Evolutionary conservation across 2,329 filamentous ascomycete genomes (phyloP).

Genomic region (Rutstroemia sp.): DNA sequence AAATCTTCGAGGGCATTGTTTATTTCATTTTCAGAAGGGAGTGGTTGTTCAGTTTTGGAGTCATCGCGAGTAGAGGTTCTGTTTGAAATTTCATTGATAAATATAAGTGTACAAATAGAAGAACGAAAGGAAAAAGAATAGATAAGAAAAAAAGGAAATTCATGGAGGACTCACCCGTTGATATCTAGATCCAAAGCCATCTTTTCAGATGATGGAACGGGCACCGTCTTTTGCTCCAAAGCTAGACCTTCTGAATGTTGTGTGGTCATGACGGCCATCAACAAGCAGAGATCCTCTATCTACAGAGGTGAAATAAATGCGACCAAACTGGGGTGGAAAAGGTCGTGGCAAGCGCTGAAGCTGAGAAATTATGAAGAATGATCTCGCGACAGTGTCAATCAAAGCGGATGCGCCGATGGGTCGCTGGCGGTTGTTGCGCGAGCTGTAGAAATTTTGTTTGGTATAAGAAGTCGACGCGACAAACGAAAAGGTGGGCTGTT

Average conservation of each 20-base stretch:
- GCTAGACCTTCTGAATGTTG: constrained; percentile 27
- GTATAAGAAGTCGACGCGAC: too few species aligned
- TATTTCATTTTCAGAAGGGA: neutral
- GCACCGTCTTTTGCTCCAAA: constrained; percentile 44
- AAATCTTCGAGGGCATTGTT: neutral
- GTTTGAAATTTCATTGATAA: constrained; percentile 27
- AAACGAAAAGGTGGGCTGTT: too few species aligned
- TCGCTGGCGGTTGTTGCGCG: too few species aligned
- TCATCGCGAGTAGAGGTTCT: constrained; percentile 28
- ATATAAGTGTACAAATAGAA: constrained; percentile 26
- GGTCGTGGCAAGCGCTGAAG: neutral
- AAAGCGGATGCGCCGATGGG: too few species aligned
- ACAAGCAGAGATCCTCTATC: constrained; percentile 27
- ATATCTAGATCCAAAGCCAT: constrained; percentile 46
- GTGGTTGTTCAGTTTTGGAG: constrained; percentile 11
- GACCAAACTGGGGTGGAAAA: constrained; percentile 1
- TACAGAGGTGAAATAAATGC: constrained; percentile 12
- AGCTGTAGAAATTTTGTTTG: too few species aligned
- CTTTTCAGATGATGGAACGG: constrained; percentile 38
- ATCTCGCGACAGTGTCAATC: constrained; percentile 1
- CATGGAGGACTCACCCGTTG: constrained; percentile 49
- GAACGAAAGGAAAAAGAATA: constrained; percentile 23
- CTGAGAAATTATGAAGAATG: neutral
- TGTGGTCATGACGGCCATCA: constrained; percentile 48
- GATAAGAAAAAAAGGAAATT: constrained; percentile 19